Evolutionary conservation across 805 yeast genomes (phyloP), one percentile per base, ranked within the genome.

Genomic region (Brettanomyces bruxellensis): DNA sequence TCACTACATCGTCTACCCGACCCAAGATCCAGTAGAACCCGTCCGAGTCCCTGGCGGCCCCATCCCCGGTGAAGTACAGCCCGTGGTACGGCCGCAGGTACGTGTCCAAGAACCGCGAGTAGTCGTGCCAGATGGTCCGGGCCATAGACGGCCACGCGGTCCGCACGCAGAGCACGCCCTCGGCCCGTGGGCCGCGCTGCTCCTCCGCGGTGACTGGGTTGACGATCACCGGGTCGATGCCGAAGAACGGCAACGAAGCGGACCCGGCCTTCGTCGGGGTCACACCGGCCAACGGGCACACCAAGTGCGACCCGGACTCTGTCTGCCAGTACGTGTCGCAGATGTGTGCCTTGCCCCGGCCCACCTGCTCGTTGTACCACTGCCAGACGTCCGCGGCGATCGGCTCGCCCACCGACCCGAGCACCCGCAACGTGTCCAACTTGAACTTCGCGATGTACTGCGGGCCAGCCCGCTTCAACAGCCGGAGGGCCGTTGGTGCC

Each of bases 261-360:
- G 88, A 79, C 48, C 95, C 95, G 12, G 95, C 90, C 64, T 86
- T 86, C 62, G 82, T 81, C 56, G 91, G 88, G 24, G 86, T 79
- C 38, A 83, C 75, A 55, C 81, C 83, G 43, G 93, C 88, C 49
- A 86, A 62, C 49, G 91, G 89, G 38, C 89, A 76, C 49, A 86
- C 77, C 60, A 86, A 69, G 61, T 85, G 93, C 42, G 90, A 79
- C 40, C 93, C 93, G 13, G 87, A 78, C 66, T 86, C 95, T 3
- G 95, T 86, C 71, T 84, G 90, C 95, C 95, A 86, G 72, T 84
- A 85, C 35, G 95, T 86, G 66, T 86, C 95, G 58, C 83, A 72
- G 51, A 86, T 78, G 61, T 84, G 83, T 57, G 85, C 77, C 62
- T 81, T 70, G 45, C 78, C 75, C 60, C 78, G 76, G 57, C 91